Evolutionary conservation across 2,329 filamentous ascomycete species (phyloP), one percentile per base, ranked within the genome.

Genomic region (Pseudomassariella vexata): DNA sequence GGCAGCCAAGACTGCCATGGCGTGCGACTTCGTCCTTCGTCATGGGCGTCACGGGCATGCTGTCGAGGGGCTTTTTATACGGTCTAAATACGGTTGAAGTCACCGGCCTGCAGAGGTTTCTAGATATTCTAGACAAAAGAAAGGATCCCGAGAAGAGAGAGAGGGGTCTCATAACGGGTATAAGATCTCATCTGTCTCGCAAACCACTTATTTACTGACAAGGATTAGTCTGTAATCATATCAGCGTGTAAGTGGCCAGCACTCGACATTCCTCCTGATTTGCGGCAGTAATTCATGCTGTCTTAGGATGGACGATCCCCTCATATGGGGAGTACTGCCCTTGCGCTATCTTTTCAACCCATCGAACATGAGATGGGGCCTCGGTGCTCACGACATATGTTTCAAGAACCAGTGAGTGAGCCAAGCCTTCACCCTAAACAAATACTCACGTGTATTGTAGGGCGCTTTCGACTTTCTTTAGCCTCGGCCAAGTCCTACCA

Each of bases 311-410:
- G 92, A 98, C 60, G 92, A 98, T 62, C 92, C 92, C 17, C 63
- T 96, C 37, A 79, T 95, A 46, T 98, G 90, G 90, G 92, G 90
- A 12, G 76, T 87, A 21, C 65, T 98, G 4, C 92, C 92, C 1
- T 57, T 85, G 27, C 70, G 73, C 30, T 86, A 92, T 52, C 65
- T 76, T 42, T 78, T 84, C 49, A 76, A 80, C 37, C 76, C 84
- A 14, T 68, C 73, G 35, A 92, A 89, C 53, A 70, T 88, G 50
- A 78, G 92, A 55, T 96, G 89, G 87, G 79, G 82, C 8, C 73
- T 98, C 34, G 92, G 86, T 16, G 94, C 88, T 49, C 86, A 95
- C 56, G 92, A 98, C 58, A 89, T 98, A 38, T 95, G 89, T 62
- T 98, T 94, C 59, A 82, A 81, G 49, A 90, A 86, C 53, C 81